Evolutionary conservation across 1,139 yeast species (phyloP).

Genomic region (Blastobotrys apis): DNA sequence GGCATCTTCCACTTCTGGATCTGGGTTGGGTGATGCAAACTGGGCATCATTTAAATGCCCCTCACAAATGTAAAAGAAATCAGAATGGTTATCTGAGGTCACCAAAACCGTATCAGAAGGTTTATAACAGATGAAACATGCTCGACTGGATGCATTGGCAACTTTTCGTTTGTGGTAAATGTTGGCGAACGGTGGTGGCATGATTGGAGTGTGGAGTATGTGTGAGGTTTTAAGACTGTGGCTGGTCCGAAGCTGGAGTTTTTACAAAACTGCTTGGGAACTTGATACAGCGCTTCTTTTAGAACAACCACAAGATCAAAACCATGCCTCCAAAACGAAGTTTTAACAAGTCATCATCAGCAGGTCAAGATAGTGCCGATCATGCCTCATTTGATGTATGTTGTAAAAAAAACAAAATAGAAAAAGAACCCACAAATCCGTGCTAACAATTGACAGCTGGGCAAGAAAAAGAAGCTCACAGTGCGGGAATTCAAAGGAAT

Average conservation of each 20-base stretch:
- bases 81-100: slow-evolving; percentile 45
- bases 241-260: too few relatives aligned
- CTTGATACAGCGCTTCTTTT: too few relatives aligned
- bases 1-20: slow-evolving; percentile 46
- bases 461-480: slow-evolving; percentile 64
- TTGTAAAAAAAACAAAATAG: too few relatives aligned
- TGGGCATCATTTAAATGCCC: slow-evolving; percentile 57
- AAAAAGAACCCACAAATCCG: background rate
- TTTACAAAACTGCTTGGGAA: too few relatives aligned
- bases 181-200: slow-evolving; percentile 41
- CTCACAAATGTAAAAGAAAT: slow-evolving; percentile 67
- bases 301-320: too few relatives aligned
- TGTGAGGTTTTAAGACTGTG: too few relatives aligned
- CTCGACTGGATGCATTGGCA: slow-evolving; percentile 49
- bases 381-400: too few relatives aligned
- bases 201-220: background rate
- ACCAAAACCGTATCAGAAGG: slow-evolving; percentile 61
- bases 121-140: slow-evolving; percentile 65
- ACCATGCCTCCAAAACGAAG: slow-evolving; percentile 7
- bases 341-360: background rate
- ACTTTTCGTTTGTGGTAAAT: slow-evolving; percentile 54
- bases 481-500: slow-evolving; percentile 64
- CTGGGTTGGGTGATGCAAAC: slow-evolving; percentile 55
- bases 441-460: slow-evolving; percentile 40
- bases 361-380: background rate